Evolutionary conservation across 2,329 filamentous ascomycete genomes (phyloP), one percentile per base, ranked within the genome.

Genomic region (Blastomyces gilchristii): DNA sequence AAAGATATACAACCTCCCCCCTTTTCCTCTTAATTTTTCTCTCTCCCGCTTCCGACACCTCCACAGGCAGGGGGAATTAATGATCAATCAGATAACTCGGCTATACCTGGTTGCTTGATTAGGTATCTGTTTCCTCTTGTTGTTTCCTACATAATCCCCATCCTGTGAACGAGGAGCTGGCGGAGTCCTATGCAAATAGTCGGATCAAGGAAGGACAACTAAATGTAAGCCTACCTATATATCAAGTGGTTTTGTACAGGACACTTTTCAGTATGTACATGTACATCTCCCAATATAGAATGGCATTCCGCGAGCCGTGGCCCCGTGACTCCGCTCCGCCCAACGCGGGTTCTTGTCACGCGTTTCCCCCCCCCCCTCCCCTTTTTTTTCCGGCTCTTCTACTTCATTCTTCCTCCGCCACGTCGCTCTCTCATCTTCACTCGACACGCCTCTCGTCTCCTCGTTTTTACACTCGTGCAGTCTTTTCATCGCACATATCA

Each of bases 261-360:
- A 47, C 43, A 47, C 12, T 16, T 16, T 16, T 37, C 34, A 37
- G 9, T 8, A 8, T 16, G 3, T 6, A 47, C 16, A 49, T 49
- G 1, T 3, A 3, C n/a, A 9, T 9, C 47, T 4, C 22, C 28
- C 25, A 31, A 11, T 1, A 5, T 14, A 1, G 22, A 5, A 5
- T 14, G 1, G 22, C 25, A 8, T 34, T 45, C 22, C 43, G 7
- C 41, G 28, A 18, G 39, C 52, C 18, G 54, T 45, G 39, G 31
- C 49, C 58, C 56, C 60, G 58, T 49, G 62, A 59, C 50, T 59
- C 62, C 62, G 31, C 41, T 63, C 52, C 45, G 62, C 56, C 43
- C 47, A 58, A 41, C 50, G 18, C 50, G 62, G 39, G 22, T 52
- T 34, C 54, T 25, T 22, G 28, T 54, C 14, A 34, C 52, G 31